These are phyloP conservation scores for Ascochyta pisi DNA, from an alignment of 2,329 filamentous ascomycete species.

Conservation along the genomic window DNA sequence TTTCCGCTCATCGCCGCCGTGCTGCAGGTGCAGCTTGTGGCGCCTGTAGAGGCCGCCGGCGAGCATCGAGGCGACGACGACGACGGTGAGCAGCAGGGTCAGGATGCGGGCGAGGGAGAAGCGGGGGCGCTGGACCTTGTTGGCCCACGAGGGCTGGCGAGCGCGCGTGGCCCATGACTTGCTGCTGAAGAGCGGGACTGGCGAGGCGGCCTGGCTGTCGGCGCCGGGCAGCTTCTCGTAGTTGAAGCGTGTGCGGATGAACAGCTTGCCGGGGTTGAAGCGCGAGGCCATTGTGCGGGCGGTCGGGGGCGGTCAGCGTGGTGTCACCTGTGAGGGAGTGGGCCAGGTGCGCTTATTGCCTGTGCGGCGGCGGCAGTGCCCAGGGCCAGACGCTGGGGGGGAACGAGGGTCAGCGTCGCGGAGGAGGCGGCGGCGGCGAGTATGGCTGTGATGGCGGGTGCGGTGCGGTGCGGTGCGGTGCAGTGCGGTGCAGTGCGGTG, in stretches of 20 bases:
- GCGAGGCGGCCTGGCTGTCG: conserved; percentile 51
- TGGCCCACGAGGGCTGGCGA: conserved; percentile 46
- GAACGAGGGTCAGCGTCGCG: conserved; percentile 7
- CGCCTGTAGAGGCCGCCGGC: conserved; percentile 52
- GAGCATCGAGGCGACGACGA: conserved; percentile 52
- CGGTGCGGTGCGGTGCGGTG: too few relatives aligned
- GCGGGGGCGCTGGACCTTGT: conserved; percentile 51
- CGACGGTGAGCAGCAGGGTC: conserved; percentile 49
- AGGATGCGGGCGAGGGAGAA: conserved; percentile 53
- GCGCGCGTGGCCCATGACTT: conserved; percentile 46
- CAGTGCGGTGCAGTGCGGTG: conserved; percentile 1
- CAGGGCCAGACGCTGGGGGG: conserved; percentile 8
- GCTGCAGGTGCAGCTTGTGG: conserved; percentile 43
- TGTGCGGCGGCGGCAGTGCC: conserved; percentile 35
- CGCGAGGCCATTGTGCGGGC: conserved; percentile 44
- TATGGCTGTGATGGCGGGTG: too few relatives aligned
- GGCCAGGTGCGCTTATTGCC: conserved; percentile 37
- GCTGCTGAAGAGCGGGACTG: conserved; percentile 48
- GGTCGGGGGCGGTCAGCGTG: conserved; percentile 2
- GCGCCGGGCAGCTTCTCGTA: conserved; percentile 56
- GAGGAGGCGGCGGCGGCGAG: conserved; percentile 6
- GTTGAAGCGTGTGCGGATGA: conserved; percentile 52
- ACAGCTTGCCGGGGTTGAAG: conserved; percentile 55
- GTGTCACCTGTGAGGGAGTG: conserved; percentile 8
- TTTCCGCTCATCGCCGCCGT: conserved; percentile 42